Conservation (phyloP, 805 yeast species). For the Hanseniaspora clermontiae region DNA sequence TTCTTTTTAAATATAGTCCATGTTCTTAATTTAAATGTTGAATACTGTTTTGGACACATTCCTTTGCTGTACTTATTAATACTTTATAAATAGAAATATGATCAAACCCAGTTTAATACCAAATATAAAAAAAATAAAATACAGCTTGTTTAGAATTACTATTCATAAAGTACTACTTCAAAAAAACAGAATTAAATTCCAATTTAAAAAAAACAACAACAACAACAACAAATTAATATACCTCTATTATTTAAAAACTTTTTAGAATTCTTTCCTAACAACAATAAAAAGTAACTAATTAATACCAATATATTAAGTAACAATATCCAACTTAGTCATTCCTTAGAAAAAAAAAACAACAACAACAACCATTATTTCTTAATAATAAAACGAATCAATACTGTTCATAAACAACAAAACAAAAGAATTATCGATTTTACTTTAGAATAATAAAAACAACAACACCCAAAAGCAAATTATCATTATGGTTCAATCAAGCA, state of each 20-base stretch:
- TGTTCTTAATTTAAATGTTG: background rate
- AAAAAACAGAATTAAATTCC: background rate
- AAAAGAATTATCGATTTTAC: background rate
- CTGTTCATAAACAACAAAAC: background rate
- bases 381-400: background rate
- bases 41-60: too few species aligned
- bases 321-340: conserved; percentile 23
- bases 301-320: background rate
- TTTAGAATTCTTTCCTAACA: too few species aligned
- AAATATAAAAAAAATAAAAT: background rate
- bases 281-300: background rate
- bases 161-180: too few species aligned
- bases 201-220: background rate
- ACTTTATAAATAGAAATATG: background rate
- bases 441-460: background rate
- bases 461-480: background rate
- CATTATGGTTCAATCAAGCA: background rate
- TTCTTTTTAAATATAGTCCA: background rate
- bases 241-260: too few species aligned
- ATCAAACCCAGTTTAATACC: background rate
- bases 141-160: too few species aligned
- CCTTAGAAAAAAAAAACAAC: conserved; percentile 15
- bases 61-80: too few species aligned
- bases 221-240: too few species aligned
- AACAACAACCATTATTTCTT: background rate